Percentiles rank a stretch among this genome's conserved stretches.
phyloP scores from a whole-genome alignment of 2,329 filamentous ascomycete species.

The Fusarium torreyae region DNA sequence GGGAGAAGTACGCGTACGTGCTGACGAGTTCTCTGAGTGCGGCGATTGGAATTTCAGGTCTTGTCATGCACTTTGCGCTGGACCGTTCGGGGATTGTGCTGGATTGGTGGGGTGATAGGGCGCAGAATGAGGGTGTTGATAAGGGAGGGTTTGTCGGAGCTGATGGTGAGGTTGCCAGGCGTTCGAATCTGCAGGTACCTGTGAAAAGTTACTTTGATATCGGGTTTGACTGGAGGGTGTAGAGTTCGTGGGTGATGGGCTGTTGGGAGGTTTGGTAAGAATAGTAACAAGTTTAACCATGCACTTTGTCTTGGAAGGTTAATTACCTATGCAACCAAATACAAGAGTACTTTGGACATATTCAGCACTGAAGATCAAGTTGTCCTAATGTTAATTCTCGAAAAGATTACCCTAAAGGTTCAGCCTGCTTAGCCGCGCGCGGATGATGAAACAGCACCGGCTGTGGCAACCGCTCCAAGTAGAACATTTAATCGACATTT shows the following conservation, averaged over 20 bases:
- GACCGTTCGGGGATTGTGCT: slow-evolving; percentile 38
- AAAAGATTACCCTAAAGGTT: too few species aligned
- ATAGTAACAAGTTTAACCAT: too few species aligned
- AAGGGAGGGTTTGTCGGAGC: slow-evolving; percentile 31
- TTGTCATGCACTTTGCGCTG: slow-evolving; percentile 49
- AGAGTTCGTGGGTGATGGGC: neutral
- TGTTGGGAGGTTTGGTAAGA: too few species aligned
- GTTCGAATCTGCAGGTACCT: slow-evolving; percentile 43
- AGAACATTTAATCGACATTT: neutral
- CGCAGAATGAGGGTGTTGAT: slow-evolving; percentile 45
- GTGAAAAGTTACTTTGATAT: slow-evolving; percentile 40
- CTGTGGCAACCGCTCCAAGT: slow-evolving; percentile 13
- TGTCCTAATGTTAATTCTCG: neutral
- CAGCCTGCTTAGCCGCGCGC: slow-evolving; percentile 17
- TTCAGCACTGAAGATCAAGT: neutral
- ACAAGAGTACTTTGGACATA: neutral
- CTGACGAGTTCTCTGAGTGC: slow-evolving; percentile 48
- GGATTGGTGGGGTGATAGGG: slow-evolving; percentile 48
- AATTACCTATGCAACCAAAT: too few species aligned
- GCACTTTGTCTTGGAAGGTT: too few species aligned
- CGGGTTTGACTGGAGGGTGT: slow-evolving; percentile 38
- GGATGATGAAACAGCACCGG: slow-evolving; percentile 19
- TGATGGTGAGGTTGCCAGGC: slow-evolving; percentile 27
- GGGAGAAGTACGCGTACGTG: slow-evolving; percentile 51
- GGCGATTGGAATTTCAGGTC: slow-evolving; percentile 48